Conservation (phyloP, 441 rosid genomes). For the Viola pubescens region DNA sequence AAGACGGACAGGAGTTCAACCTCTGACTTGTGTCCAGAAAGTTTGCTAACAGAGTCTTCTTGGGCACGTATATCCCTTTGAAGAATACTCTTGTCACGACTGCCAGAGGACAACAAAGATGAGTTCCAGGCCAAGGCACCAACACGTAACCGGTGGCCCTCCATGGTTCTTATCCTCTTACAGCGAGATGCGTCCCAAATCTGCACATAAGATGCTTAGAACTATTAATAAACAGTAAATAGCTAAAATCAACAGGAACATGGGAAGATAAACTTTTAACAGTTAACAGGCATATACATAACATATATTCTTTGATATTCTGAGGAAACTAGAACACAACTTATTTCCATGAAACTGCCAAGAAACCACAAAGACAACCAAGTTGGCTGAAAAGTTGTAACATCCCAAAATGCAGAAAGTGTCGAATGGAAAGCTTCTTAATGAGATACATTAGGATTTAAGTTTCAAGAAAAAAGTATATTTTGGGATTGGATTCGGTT, state of each 20-base stretch:
- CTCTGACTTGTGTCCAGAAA: slow-evolving; percentile 88
- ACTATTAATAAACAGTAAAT: neutral
- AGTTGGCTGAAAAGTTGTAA: neutral
- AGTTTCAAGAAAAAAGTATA: too few relatives aligned
- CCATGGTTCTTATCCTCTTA: slow-evolving; percentile 80
- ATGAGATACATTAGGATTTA: neutral
- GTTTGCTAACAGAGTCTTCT: slow-evolving; percentile 79
- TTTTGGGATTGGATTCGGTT: neutral
- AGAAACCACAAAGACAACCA: neutral
- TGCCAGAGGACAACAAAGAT: slow-evolving; percentile 79
- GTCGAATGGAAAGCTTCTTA: neutral
- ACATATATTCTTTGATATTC: too few relatives aligned
- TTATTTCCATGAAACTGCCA: neutral
- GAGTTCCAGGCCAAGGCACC: slow-evolving; percentile 93
- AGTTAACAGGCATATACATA: too few relatives aligned
- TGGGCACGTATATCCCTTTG: slow-evolving; percentile 75
- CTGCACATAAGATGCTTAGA: slow-evolving; percentile 27
- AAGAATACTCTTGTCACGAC: slow-evolving; percentile 87
- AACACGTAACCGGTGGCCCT: slow-evolving; percentile 83
- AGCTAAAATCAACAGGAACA: neutral
- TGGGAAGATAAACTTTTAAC: neutral
- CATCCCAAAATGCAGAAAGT: neutral
- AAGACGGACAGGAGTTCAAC: slow-evolving; percentile 24
- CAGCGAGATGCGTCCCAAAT: slow-evolving; percentile 90
- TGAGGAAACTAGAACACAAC: neutral